These are phyloP conservation scores for Citrus sinensis DNA, from an alignment of 345 rosid species.

Conservation along the genomic window DVS_A1.0 CM039161.1:3109001-3109500, in stretches of 20 bases:
- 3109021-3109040: slow-evolving; percentile 83
- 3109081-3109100: slow-evolving; percentile 89
- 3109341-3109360: slow-evolving; percentile 94
- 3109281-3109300: slow-evolving; percentile 59
- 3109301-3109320: slow-evolving; percentile 58
- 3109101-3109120: slow-evolving; percentile 94
- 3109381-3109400: slow-evolving; percentile 93
- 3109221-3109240: slow-evolving; percentile 70
- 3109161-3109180: slow-evolving; percentile 56
- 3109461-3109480: slow-evolving; percentile 89
- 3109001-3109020: slow-evolving; percentile 59
- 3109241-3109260: slow-evolving; percentile 56
- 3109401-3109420: slow-evolving; percentile 82
- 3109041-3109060: slow-evolving; percentile 89
- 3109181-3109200: slow-evolving; percentile 54
- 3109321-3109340: slow-evolving; percentile 46
- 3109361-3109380: slow-evolving; percentile 70
- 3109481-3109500: slow-evolving; percentile 89
- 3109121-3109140: slow-evolving; percentile 69
- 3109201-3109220: slow-evolving; percentile 71
- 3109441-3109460: slow-evolving; percentile 98
- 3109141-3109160: slow-evolving; percentile 86
- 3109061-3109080: slow-evolving; percentile 78
- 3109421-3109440: slow-evolving; percentile 70
- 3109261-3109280: slow-evolving; percentile 90